Evolutionary conservation across 805 yeast species (phyloP), one percentile per base, ranked within the genome.

Genomic region (Kazachstania kunashirensis): DNA sequence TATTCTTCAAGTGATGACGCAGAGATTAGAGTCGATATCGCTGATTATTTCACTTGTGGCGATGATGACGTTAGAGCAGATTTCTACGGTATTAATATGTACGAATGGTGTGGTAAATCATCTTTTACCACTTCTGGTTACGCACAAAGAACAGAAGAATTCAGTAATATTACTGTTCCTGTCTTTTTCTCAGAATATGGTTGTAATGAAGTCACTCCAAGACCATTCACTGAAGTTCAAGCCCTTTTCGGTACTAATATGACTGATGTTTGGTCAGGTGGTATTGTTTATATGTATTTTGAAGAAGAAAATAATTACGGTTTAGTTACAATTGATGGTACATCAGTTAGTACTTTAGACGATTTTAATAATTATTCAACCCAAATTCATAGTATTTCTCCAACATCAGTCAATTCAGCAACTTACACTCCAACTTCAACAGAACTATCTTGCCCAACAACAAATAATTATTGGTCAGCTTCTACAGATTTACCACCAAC

Each of bases 181-280:
- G 65, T 71, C 34, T 81, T 82, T 69, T 81, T 82, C 67, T 79
- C 88, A 31, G 92, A 82, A 66, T 81, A 81, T 55, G 89, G 89
- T 58, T 81, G 89, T 68, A 81, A 79, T 62, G 66, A 56, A 42
- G 79, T 75, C 41, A 47, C 49, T 29, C 89, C 89, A 63, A 77
- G 89, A 74, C 57, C 59, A 46, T 82, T 82, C 72, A 67, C 75
- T 40, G 89, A 81, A 63, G 82, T 82, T 46, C 73, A 63, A 30
- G 68, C 85, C 41, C 53, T 82, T 27, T 82, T 71, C 64, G 66
- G 78, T 45, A 56, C 58, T 34, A 66, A 80, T 27, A 82, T 82
- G 94, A 80, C 86, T 45, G 80, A 70, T 58, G 79, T 79, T 42
- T 82, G 89, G 92, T 81, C 89, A 34, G 89, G 94, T 65, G 94